Evolutionary conservation across 1,284 basidiomycete species (phyloP), one percentile per base, ranked within the genome.

Genomic region (Austroboletus novae-zelandiae): DNA sequence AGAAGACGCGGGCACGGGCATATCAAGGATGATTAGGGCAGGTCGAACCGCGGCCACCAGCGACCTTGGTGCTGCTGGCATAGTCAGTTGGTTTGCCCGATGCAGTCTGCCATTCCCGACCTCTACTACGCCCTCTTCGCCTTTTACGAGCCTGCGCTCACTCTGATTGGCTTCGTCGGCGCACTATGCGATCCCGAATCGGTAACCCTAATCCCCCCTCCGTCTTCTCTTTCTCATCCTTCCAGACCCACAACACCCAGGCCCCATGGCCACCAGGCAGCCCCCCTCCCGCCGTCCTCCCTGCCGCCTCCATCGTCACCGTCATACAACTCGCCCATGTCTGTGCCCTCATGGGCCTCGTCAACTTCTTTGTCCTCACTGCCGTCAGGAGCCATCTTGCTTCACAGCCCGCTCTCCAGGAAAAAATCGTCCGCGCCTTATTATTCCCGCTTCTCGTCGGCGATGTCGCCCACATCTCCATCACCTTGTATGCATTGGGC

Each of bases 61-160:
- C n/a, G n/a, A n/a, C n/a, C n/a, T n/a, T n/a, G n/a, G n/a, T n/a
- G n/a, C n/a, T n/a, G n/a, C n/a, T n/a, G n/a, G n/a, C n/a, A n/a
- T n/a, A n/a, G 25, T 25, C 25, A 25, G 25, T 25, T 8, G 4
- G 27, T 36, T 45, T 39, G 48, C 47, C 44, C 30, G 56, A 64
- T 57, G 58, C 76, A 75, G 30, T 84, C 86, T 54, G 82, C 86
- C 31, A 74, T 89, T 56, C 86, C 86, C 31, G 75, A 78, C 57
- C 76, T 80, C 56, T 89, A 90, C 69, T 90, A 81, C 67, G 73
- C 78, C 44, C 73, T 85, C 52, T 90, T 90, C 61, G 86, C 79
- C 25, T 72, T 80, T 51, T 88, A 85, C 62, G 87, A 90, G 67
- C 86, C 87, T 1, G 71, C 82, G 23, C 66, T 89, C 48, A 81